Evolutionary conservation across 148 eudicot species (phyloP).

Genomic region (Selenicereus undatus): DNA sequence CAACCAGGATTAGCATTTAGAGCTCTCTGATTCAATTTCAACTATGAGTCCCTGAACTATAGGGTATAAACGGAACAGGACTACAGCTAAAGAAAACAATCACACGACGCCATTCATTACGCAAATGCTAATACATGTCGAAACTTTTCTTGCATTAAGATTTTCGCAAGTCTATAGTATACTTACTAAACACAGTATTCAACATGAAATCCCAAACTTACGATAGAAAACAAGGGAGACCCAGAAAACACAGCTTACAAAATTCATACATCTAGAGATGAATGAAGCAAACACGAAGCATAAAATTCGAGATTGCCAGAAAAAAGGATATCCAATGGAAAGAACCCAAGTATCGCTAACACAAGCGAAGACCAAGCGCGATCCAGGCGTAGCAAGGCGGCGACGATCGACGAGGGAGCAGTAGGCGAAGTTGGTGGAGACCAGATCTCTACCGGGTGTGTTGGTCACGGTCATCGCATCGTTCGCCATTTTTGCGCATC

Average conservation of each 20-base stretch:
- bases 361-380: constrained; percentile 41
- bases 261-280: background rate
- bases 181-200: background rate
- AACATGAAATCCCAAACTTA: background rate
- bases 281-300: background rate
- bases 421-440: constrained; percentile 54
- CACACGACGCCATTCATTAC: no score
- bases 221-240: no score
- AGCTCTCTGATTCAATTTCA: background rate
- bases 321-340: constrained; percentile 58
- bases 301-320: background rate
- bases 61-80: background rate
- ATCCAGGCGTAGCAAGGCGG: constrained; percentile 45
- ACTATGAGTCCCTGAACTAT: background rate
- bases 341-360: constrained; percentile 54
- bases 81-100: background rate
- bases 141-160: no score
- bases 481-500: constrained; percentile 29
- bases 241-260: background rate
- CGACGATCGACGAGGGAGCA: constrained; percentile 55
- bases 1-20: background rate
- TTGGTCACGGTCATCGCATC: constrained; percentile 61
- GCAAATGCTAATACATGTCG: no score
- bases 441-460: constrained; percentile 64
- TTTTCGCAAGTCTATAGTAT: background rate